phyloP scores from a whole-genome alignment of 1,284 basidiomycete species.

The Phylloboletellus chloephorus region DNA sequence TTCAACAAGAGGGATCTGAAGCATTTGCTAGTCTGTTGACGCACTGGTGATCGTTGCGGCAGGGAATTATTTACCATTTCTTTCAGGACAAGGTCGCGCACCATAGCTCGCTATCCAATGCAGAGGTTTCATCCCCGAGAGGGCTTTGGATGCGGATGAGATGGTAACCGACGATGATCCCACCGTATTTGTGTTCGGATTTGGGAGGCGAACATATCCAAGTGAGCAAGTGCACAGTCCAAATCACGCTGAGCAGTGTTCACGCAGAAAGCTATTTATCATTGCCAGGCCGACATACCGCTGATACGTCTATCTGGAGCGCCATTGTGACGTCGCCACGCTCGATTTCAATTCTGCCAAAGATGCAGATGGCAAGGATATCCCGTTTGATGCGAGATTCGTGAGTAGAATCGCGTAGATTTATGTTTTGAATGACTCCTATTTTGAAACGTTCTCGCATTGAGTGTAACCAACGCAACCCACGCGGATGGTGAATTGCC shows the following conservation, averaged over 20 bases:
- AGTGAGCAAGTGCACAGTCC: conserved; percentile 8
- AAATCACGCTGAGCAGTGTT: background rate
- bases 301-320: conserved; percentile 18
- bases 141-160: conserved; percentile 20
- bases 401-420: conserved; percentile 7
- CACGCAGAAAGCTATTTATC: background rate
- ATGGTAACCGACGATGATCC: conserved; percentile 16
- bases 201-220: conserved; percentile 21
- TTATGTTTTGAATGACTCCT: too few species aligned
- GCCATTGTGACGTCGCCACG: conserved; percentile 21
- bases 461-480: too few species aligned
- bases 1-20: conserved; percentile 8
- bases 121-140: conserved; percentile 24
- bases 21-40: conserved; percentile 15
- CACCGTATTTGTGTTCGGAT: conserved; percentile 21
- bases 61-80: conserved; percentile 1
- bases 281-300: conserved; percentile 16
- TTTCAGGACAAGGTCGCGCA: conserved; percentile 21
- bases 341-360: conserved; percentile 22
- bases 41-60: background rate
- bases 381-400: conserved; percentile 15
- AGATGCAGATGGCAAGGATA: conserved; percentile 14
- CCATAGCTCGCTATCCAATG: conserved; percentile 16
- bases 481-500: too few species aligned
- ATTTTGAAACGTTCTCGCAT: too few species aligned